These are phyloP conservation scores for Angomonas ambiguus DNA, from an alignment of 208 protist genomes.

Conservation along the genomic window DNA sequence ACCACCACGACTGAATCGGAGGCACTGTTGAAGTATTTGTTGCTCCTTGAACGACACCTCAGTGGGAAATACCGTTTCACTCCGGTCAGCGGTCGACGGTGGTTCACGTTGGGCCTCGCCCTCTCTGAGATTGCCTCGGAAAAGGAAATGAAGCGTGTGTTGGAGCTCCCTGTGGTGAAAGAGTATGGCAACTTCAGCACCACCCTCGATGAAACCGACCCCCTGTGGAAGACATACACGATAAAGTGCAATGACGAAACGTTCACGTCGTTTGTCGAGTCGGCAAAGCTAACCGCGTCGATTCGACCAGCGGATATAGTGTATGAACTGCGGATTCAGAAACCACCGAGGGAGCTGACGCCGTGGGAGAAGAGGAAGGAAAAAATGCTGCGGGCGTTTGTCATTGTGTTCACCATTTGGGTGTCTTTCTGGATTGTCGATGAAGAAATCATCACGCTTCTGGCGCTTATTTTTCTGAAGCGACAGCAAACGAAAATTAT, in stretches of 20 bases:
- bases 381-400: slow-evolving; percentile 82
- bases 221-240: slow-evolving; percentile 74
- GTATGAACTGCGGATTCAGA: slow-evolving; percentile 70
- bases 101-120: slow-evolving; percentile 71
- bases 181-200: slow-evolving; percentile 63
- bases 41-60: slow-evolving; percentile 79
- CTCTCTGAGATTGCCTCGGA: slow-evolving; percentile 76
- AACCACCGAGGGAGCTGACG: slow-evolving; percentile 48
- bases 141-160: slow-evolving; percentile 64
- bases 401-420: slow-evolving; percentile 86
- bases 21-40: slow-evolving; percentile 69
- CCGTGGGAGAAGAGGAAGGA: slow-evolving; percentile 80
- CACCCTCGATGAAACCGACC: slow-evolving; percentile 32
- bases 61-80: slow-evolving; percentile 72
- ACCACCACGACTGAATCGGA: slow-evolving; percentile 67
- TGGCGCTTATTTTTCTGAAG: slow-evolving; percentile 82
- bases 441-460: slow-evolving; percentile 85
- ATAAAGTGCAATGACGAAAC: slow-evolving; percentile 50
- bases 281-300: slow-evolving; percentile 29
- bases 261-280: slow-evolving; percentile 50
- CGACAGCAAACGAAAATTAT: slow-evolving; percentile 72
- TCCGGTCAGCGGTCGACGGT: slow-evolving; percentile 58
- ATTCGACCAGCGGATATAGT: slow-evolving; percentile 20
- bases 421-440: slow-evolving; percentile 88
- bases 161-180: slow-evolving; percentile 68